These are phyloP conservation scores for Theobroma cacao DNA, from an alignment of 345 rosid genomes.

Conservation along the genomic window DNA sequence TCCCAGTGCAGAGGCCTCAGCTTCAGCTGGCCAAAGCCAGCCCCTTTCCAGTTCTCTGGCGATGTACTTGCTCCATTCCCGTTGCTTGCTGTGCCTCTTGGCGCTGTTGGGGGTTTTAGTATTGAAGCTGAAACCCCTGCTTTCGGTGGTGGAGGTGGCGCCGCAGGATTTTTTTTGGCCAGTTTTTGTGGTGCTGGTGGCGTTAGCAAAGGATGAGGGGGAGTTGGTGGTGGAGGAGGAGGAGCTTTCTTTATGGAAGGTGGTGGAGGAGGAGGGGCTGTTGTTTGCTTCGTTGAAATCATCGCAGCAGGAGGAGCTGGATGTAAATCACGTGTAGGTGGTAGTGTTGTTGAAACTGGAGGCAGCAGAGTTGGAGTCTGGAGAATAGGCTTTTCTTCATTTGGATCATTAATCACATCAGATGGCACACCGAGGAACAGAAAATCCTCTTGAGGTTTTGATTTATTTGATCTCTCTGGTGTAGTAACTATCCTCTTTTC, in stretches of 20 bases:
- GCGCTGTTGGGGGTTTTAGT: conserved; percentile 32
- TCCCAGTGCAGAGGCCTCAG: conserved; percentile 68
- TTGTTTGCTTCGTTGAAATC: neutral
- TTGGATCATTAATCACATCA: neutral
- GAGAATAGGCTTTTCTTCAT: neutral
- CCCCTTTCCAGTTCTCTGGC: conserved; percentile 26
- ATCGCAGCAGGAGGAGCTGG: neutral
- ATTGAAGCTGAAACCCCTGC: conserved; percentile 17
- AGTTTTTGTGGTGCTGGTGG: conserved; percentile 15
- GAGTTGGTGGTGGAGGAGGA: conserved; percentile 7
- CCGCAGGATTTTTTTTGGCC: conserved; percentile 6
- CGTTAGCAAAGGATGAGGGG: neutral
- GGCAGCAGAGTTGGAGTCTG: neutral
- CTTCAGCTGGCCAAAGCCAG: conserved; percentile 33
- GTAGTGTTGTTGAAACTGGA: conserved; percentile 9
- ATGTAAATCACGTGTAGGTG: neutral
- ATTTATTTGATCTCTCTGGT: conserved; percentile 7
- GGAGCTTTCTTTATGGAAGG: conserved; percentile 14
- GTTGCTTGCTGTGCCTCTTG: conserved; percentile 24
- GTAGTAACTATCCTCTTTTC: conserved; percentile 26
- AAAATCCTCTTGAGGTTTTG: conserved; percentile 5
- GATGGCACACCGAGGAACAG: conserved; percentile 11
- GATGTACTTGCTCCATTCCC: conserved; percentile 22
- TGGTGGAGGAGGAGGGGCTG: neutral
- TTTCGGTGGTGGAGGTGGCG: conserved; percentile 18